Evolutionary conservation across 2,329 filamentous ascomycete genomes (phyloP), one percentile per base, ranked within the genome.

Genomic region (Fusarium tuaranense): DNA sequence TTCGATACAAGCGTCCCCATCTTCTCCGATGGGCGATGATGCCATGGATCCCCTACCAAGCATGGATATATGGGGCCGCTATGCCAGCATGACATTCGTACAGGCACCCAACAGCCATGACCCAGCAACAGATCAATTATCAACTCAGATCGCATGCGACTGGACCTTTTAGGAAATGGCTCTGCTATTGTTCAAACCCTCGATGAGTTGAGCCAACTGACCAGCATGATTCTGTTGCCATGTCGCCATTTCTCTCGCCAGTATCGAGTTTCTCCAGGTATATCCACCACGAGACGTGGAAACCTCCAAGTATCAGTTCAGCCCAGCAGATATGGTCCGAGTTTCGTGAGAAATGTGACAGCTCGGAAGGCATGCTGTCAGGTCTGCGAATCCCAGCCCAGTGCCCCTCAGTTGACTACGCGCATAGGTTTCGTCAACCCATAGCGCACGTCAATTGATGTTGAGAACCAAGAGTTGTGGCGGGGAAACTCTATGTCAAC

Each of bases 1-100:
- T 74, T 78, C 53, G 53, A 69, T 74, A 64, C 46, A 74, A 69
- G 65, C 41, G 67, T 76, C 72, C 64, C 71, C 65, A 70, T 75
- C 63, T 72, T 72, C 60, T 61, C 66, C 22, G 32, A 68, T 67
- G 70, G 32, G 27, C 62, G 53, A 76, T 76, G 76, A 68, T 72
- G 68, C 74, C 76, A 78, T 78, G 61, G 65, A 60, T 70, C 32
- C 57, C 58, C 64, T 22, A 60, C 64, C 57, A 68, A 48, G 63
- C 53, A 61, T 38, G 55, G 20, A 65, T 66, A 63, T 63, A 63
- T 64, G 57, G 70, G 62, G 64, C 70, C 62, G 34, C 66, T 63
- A 63, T 65, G 57, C 67, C 57, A 64, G 63, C 57, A 62, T 46
- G 59, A 46, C 65, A 69, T 72, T 66, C 61, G 34, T 63, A 63